Evolutionary conservation across 2,329 filamentous ascomycete species (phyloP), one percentile per base, ranked within the genome.

Genomic region (Ophidiomyces ophidiicola): DNA sequence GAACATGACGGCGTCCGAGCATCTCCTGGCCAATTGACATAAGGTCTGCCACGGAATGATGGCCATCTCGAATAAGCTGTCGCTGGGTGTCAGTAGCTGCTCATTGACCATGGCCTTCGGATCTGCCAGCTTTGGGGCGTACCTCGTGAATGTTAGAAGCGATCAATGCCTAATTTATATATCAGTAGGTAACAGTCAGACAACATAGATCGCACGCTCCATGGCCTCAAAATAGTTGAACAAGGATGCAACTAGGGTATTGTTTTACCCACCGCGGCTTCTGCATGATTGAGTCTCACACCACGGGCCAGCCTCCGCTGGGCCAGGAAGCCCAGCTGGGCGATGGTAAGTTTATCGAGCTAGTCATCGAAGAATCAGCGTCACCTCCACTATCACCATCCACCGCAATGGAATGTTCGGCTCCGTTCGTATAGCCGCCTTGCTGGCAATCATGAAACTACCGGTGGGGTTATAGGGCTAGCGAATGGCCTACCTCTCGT

Each of bases 331-430:
- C 88, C 88, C 45, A 93, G 69, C 63, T 94, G 85, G 39, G 86
- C 83, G 57, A 93, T 88, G 59, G 81, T 74, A 63, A 96, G 83
- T 76, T 96, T 96, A 71, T 96, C 88, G 56, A 96, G 72, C 88
- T 96, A 37, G 25, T 19, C 5, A 17, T 2, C 44, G 11, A 23
- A 30, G 12, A 32, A 23, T 42, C 20, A 43, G 34, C 23, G 23
- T 35, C 21, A 28, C 15, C 15, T 17, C n/a, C 6, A 26, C 24
- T 26, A 26, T 26, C 24, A 26, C 24, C n/a, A n/a, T n/a, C n/a
- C n/a, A n/a, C n/a, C n/a, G n/a, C n/a, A n/a, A n/a, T n/a, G n/a
- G n/a, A n/a, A n/a, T n/a, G n/a, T n/a, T n/a, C n/a, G n/a, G n/a
- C n/a, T n/a, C n/a, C n/a, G n/a, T n/a, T n/a, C n/a, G n/a, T n/a